Evolutionary conservation across 371 early-diverging fungal species (phyloP).

Genomic region (Circinella umbellata): DNA sequence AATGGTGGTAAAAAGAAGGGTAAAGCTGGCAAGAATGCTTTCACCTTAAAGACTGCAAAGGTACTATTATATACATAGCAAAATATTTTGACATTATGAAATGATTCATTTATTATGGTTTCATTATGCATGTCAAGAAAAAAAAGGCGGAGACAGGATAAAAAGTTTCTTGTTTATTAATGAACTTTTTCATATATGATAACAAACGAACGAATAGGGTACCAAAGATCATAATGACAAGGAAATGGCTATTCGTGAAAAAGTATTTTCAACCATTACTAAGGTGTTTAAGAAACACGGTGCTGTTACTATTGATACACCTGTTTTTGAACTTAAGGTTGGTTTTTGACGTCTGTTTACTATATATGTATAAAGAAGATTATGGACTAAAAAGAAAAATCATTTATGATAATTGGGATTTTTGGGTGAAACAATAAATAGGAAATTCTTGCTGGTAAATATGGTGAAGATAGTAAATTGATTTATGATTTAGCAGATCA

Average conservation of each 20-base stretch:
- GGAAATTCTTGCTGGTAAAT: constrained; percentile 97
- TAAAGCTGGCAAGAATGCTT: constrained; percentile 38
- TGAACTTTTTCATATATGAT: no score
- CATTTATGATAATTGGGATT: neutral
- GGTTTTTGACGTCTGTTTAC: neutral
- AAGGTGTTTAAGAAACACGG: constrained; percentile 94
- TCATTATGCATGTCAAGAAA: no score
- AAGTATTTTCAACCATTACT: constrained; percentile 86
- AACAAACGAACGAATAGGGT: constrained; percentile 33
- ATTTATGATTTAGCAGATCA: constrained; percentile 99
- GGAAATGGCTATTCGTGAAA: constrained; percentile 93
- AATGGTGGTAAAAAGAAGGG: constrained; percentile 31
- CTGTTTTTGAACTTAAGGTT: constrained; percentile 96
- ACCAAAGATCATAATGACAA: constrained; percentile 94
- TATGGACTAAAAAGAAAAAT: neutral
- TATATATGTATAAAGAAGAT: neutral
- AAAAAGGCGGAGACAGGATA: no score
- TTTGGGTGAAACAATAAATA: neutral
- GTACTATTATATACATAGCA: constrained; percentile 32
- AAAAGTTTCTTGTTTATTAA: no score
- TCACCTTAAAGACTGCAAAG: constrained; percentile 78
- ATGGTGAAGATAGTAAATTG: constrained; percentile 99
- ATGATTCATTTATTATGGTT: neutral
- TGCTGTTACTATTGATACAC: constrained; percentile 99
- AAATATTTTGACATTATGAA: neutral